Evolutionary conservation across 306 rosid genomes (phyloP), one percentile per base, ranked within the genome.

Genomic region (Lotus japonicus): DNA sequence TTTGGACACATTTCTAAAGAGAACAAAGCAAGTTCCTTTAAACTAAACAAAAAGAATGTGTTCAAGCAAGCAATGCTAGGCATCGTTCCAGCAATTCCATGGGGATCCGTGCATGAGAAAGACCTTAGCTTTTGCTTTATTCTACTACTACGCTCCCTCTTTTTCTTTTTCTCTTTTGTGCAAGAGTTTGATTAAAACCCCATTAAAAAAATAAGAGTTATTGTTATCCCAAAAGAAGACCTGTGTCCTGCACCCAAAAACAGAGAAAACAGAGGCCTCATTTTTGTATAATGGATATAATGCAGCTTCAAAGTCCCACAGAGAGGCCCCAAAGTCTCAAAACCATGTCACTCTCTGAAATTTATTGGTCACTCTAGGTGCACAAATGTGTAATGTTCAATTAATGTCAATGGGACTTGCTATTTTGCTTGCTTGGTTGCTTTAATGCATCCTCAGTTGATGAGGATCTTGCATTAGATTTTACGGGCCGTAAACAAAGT

Each of bases 91-190:
- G 68, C 79, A 71, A 79, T 84, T 84, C 86, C 79, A 84, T 86
- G 78, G 87, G 97, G 91, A 91, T 91, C 91, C 62, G 92, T 91
- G 92, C 69, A 41, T 78, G 91, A 81, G 91, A 91, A 86, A 91
- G 89, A 83, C 90, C 79, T 84, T 63, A 49, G 49, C 82, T 87
- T 90, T 85, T 74, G 83, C 85, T 82, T 80, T 84, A 66, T 43
- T 68, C 68, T 68, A 58, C 71, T 26, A 26, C 36, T 4, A 31
- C 36, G 54, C 87, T 66, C 77, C 68, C 61, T 58, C 74, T 53
- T 68, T 52, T 48, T 57, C 42, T 51, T 65, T 82, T 81, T 48
- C 83, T 81, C 74, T 66, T 72, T 72, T 17, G 23, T 81, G 57
- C 53, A 48, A 49, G 73, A 59, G 21, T 68, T 57, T 36, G 41